Evolutionary conservation across 2,329 filamentous ascomycete genomes (phyloP).

Genomic region (Monosporascus sp.): DNA sequence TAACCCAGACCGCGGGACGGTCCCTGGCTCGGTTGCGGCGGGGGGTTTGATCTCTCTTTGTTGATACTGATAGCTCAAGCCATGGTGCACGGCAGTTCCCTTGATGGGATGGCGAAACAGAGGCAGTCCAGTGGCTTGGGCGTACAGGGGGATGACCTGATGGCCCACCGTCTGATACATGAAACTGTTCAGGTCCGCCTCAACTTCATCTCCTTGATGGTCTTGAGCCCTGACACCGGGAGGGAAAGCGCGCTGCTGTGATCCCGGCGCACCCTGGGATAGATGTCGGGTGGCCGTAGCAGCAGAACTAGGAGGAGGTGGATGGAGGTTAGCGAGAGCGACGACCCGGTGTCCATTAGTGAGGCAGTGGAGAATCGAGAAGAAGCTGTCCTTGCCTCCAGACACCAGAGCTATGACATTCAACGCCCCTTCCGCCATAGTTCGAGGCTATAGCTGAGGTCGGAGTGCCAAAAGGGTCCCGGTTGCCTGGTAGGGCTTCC

Average conservation of each 20-base stretch:
- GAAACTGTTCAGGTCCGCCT: constrained; percentile 83
- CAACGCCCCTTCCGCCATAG: constrained; percentile 41
- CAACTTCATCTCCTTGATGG: constrained; percentile 32
- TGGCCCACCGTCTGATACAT: constrained; percentile 99
- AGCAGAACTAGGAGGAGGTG: constrained; percentile 4
- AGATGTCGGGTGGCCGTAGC: constrained; percentile 6
- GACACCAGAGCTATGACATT: constrained; percentile 91
- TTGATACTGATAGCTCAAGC: constrained; percentile 60
- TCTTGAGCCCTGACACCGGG: constrained; percentile 1
- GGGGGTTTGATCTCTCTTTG: background rate
- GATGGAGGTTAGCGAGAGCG: constrained; percentile 84
- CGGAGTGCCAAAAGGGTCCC: no score
- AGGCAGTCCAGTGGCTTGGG: constrained; percentile 70
- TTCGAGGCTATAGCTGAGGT: background rate
- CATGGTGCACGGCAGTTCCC: constrained; percentile 65
- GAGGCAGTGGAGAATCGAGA: constrained; percentile 83
- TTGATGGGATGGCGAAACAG: constrained; percentile 75
- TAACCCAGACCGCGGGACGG: no score
- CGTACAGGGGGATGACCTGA: constrained; percentile 78
- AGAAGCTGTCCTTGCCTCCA: constrained; percentile 96
- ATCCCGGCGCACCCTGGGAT: constrained; percentile 3
- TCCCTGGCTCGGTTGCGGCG: no score
- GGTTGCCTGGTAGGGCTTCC: no score
- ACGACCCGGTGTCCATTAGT: constrained; percentile 79
- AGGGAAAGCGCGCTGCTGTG: constrained; percentile 7